These are phyloP conservation scores for Scheffersomyces insectosa DNA, from an alignment of 1,139 yeast species.

Conservation along the genomic window DNA sequence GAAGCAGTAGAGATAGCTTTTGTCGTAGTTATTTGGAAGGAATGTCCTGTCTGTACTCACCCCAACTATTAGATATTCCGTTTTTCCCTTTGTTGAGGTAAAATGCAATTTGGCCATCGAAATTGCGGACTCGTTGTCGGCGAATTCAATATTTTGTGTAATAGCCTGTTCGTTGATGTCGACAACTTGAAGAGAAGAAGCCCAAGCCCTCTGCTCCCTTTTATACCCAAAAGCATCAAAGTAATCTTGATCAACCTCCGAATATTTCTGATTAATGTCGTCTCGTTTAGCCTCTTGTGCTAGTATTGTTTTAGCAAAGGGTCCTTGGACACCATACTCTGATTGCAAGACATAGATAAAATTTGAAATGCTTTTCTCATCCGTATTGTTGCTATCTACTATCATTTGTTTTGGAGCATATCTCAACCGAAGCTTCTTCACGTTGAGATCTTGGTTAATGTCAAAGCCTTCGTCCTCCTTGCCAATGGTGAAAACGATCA, in stretches of 20 bases:
- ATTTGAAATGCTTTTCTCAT: slow-evolving; percentile 15
- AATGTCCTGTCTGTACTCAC: slow-evolving; percentile 37
- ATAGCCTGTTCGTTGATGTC: slow-evolving; percentile 37
- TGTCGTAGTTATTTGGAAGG: slow-evolving; percentile 32
- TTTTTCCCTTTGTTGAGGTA: slow-evolving; percentile 20
- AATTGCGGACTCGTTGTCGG: slow-evolving; percentile 40
- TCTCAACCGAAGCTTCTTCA: slow-evolving; percentile 43
- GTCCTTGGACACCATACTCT: slow-evolving; percentile 41
- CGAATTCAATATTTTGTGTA: slow-evolving; percentile 42
- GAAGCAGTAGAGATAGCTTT: slow-evolving; percentile 45
- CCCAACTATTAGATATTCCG: slow-evolving; percentile 50
- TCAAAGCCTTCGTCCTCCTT: slow-evolving; percentile 31
- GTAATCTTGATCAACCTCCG: slow-evolving; percentile 25
- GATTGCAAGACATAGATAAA: slow-evolving; percentile 46
- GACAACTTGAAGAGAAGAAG: slow-evolving; percentile 55
- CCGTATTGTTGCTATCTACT: slow-evolving; percentile 13
- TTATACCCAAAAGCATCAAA: slow-evolving; percentile 45
- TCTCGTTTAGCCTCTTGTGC: slow-evolving; percentile 6
- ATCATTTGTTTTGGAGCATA: slow-evolving; percentile 56
- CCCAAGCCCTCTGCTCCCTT: slow-evolving; percentile 33
- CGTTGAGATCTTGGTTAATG: slow-evolving; percentile 46
- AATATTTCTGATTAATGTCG: slow-evolving; percentile 6
- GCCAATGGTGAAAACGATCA: slow-evolving; percentile 64
- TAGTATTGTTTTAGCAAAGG: slow-evolving; percentile 15
- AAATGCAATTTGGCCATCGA: slow-evolving; percentile 22